Conservation (phyloP, 139 green algal genomes). For the Micractinium sp. region DNA sequence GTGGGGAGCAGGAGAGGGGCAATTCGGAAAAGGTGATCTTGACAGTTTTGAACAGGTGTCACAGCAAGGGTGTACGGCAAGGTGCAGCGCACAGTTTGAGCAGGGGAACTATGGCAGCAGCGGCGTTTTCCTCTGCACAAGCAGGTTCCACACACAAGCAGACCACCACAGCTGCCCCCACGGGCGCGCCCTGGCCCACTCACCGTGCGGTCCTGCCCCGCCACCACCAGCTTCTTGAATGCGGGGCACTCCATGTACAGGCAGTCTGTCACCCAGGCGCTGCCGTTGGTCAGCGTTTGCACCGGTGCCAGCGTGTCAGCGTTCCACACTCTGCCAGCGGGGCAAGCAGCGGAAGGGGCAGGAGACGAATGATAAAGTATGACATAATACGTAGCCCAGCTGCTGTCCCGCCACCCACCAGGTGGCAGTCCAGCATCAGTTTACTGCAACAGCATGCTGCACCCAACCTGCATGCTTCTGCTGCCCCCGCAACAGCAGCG, state of each 20-base stretch:
- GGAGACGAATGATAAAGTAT: not conserved
- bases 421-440: no score
- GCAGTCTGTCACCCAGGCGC: slow-evolving; percentile 76
- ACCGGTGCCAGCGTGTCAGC: slow-evolving; percentile 65
- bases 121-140: not conserved
- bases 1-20: not conserved
- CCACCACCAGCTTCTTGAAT: slow-evolving; percentile 68
- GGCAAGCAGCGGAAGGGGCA: not conserved
- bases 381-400: not conserved
- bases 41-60: not conserved
- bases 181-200: not conserved
- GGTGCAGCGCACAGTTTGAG: not conserved
- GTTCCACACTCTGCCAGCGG: slow-evolving; percentile 69
- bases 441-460: not conserved
- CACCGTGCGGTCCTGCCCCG: slow-evolving; percentile 70
- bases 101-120: not conserved
- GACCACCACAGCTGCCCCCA: not conserved
- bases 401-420: not conserved
- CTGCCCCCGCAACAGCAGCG: not conserved
- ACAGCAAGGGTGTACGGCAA: not conserved
- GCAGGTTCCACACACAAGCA: not conserved
- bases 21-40: not conserved
- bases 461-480: not conserved
- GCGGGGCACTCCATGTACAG: slow-evolving; percentile 57
- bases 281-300: slow-evolving; percentile 68